Base-by-base conservation (phyloP, 2,329 filamentous ascomycete genomes). In the Onygenales sp. region DNA sequence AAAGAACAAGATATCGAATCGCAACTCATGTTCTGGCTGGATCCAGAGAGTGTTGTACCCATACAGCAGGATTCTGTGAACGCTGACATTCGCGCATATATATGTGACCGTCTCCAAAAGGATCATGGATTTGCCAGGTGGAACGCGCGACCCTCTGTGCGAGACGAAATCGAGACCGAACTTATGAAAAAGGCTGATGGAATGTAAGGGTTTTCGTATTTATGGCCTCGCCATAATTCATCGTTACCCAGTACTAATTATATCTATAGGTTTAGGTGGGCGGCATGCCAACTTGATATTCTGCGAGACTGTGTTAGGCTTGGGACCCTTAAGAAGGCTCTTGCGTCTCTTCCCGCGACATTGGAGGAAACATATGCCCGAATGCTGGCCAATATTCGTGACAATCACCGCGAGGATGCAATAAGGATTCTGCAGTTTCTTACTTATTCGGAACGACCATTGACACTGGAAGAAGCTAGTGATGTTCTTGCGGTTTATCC, bases 71-170 rank as follows among this genome's bases (percentile, higher is more conserved):
- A 39, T 39, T 39, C 36, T 39, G 61, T 74, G 72, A 63, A 79
- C 74, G 66, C 79, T 64, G 53, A 68, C 63, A 67, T 73, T 77
- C 75, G 78, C 77, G 11, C 27, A n/a, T 33, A 48, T 44, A 2
- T 44, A 4, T 6, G 14, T 44, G n/a, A 14, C 11, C 42, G 14
- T 11, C 42, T 44, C 14, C n/a, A 44, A 5, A 27, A 2, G 10
- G n/a, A 44, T 27, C 42, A 4, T 27, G 47, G 13, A 5, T 58
- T 57, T 43, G 21, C 39, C 38, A 52, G 53, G 39, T 60, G 58
- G 58, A 50, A 36, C 5, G 44, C 43, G 17, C 11, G 41, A 39
- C 36, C 36, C 9, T 39, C 36, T 17, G 50, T 58, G 36, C 48
- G 50, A 42, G 51, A 58, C 11, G 46, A 56, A 42, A 60, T 57